phyloP scores from a whole-genome alignment of 495 filamentous ascomycete species.

The Xeromyces bisporus region DNA sequence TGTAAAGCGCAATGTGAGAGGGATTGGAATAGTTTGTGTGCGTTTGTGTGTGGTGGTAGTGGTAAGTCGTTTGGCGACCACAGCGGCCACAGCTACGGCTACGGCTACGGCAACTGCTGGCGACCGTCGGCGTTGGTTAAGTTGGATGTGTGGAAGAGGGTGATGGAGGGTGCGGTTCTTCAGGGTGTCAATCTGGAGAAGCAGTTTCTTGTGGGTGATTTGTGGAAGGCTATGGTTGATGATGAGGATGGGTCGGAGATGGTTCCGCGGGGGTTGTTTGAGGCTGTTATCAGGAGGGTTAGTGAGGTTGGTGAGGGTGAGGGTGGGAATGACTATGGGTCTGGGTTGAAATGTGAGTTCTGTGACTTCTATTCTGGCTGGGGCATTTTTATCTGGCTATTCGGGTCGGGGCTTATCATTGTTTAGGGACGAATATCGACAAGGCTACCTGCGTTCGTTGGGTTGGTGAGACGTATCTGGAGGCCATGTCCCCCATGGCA shows the following conservation, averaged over 20 bases:
- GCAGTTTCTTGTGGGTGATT: slow-evolving; percentile 31
- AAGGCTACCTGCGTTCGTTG: slow-evolving; percentile 26
- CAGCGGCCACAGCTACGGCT: too few relatives aligned
- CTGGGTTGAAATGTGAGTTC: slow-evolving; percentile 25
- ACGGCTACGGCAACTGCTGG: slow-evolving; percentile 12
- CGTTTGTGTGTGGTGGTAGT: slow-evolving; percentile 21
- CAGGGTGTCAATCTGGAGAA: slow-evolving; percentile 27
- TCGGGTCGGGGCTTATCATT: neutral
- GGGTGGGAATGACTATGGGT: slow-evolving; percentile 7
- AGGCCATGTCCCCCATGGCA: slow-evolving; percentile 25
- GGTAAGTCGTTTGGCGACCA: too few relatives aligned
- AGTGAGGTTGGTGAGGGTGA: slow-evolving; percentile 10
- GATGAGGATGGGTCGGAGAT: slow-evolving; percentile 18
- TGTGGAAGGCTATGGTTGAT: slow-evolving; percentile 31
- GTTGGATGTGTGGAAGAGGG: slow-evolving; percentile 29
- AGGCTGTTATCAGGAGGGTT: slow-evolving; percentile 26
- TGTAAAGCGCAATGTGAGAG: slow-evolving; percentile 25
- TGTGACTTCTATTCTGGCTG: too few relatives aligned
- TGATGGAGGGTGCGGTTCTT: slow-evolving; percentile 27
- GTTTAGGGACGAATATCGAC: slow-evolving; percentile 31
- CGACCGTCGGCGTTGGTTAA: slow-evolving; percentile 25
- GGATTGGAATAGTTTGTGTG: slow-evolving; percentile 33
- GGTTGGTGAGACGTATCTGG: slow-evolving; percentile 36
- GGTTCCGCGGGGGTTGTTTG: slow-evolving; percentile 23
- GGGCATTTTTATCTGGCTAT: neutral